phyloP scores from a whole-genome alignment of 2,329 filamentous ascomycete species.

The Aspergillus ochraceus region DNA sequence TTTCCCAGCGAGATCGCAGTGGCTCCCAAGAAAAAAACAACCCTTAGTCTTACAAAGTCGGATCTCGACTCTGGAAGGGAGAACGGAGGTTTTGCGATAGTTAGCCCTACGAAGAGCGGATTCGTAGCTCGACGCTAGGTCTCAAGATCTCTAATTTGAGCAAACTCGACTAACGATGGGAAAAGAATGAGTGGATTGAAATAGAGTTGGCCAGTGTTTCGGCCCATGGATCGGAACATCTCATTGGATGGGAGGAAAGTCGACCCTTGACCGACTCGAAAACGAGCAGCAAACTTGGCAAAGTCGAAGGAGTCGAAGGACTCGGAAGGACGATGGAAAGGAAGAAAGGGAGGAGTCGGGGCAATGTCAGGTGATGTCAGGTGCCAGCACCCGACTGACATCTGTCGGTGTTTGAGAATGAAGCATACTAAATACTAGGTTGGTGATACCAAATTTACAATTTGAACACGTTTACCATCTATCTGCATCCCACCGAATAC shows the following conservation, averaged over 20 bases:
- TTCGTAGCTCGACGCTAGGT: not conserved
- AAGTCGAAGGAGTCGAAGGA: too few species aligned
- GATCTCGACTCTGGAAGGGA: constrained; percentile 4
- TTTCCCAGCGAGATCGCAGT: not conserved
- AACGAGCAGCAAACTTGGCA: not conserved
- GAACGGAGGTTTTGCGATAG: not conserved
- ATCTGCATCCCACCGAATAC: not conserved
- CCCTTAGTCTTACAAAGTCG: not conserved
- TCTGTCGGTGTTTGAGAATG: not conserved
- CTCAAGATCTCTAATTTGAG: not conserved
- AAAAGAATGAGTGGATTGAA: not conserved
- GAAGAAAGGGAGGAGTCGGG: not conserved
- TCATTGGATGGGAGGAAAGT: not conserved
- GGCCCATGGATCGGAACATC: not conserved
- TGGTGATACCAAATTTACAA: not conserved
- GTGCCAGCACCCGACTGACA: not conserved
- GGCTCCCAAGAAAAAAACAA: not conserved
- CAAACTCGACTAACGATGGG: not conserved
- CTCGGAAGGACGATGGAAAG: not conserved
- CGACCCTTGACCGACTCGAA: not conserved
- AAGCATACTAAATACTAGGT: not conserved
- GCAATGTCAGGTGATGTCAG: not conserved
- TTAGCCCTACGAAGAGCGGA: not conserved
- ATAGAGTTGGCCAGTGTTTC: not conserved
- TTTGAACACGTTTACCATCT: not conserved